phyloP scores from a whole-genome alignment of 2,329 filamentous ascomycete genomes.

The Ceratocystis eucalypticola region DNA sequence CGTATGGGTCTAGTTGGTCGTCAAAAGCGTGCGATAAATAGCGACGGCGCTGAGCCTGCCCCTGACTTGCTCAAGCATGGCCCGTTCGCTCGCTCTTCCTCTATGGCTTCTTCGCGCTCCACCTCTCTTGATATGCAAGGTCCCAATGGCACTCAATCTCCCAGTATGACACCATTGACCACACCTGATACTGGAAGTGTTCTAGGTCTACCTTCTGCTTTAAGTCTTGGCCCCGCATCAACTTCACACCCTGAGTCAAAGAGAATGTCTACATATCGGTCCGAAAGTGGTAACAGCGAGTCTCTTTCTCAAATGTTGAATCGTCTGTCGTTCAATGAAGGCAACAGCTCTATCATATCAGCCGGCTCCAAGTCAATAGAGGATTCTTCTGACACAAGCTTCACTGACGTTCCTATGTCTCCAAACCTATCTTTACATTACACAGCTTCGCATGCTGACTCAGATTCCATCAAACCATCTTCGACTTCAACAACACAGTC shows the following conservation, averaged over 20 bases:
- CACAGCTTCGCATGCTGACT: slow-evolving; percentile 9
- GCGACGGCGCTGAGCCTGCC: slow-evolving; percentile 61
- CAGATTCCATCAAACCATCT: slow-evolving; percentile 29
- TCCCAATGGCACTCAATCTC: slow-evolving; percentile 47
- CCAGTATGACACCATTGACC: slow-evolving; percentile 72
- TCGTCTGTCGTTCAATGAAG: slow-evolving; percentile 60
- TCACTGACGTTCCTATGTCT: slow-evolving; percentile 60
- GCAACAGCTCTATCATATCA: slow-evolving; percentile 28
- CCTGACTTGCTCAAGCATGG: slow-evolving; percentile 88
- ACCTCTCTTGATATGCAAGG: slow-evolving; percentile 71
- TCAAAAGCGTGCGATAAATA: slow-evolving; percentile 82
- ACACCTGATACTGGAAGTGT: slow-evolving; percentile 54
- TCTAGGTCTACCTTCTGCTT: slow-evolving; percentile 82
- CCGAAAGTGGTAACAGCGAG: slow-evolving; percentile 87
- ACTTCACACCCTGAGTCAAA: slow-evolving; percentile 39
- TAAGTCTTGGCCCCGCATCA: slow-evolving; percentile 51
- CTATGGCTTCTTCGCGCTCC: slow-evolving; percentile 79
- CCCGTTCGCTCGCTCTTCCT: slow-evolving; percentile 73
- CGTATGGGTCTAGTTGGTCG: slow-evolving; percentile 94
- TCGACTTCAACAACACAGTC: slow-evolving; percentile 38
- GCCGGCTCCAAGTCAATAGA: slow-evolving; percentile 45
- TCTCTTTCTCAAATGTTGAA: slow-evolving; percentile 69
- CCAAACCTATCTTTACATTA: slow-evolving; percentile 45
- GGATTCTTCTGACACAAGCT: slow-evolving; percentile 31
- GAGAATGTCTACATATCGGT: slow-evolving; percentile 57